Evolutionary conservation across 495 filamentous ascomycete species (phyloP).

Genomic region (Daldinia loculata): DNA sequence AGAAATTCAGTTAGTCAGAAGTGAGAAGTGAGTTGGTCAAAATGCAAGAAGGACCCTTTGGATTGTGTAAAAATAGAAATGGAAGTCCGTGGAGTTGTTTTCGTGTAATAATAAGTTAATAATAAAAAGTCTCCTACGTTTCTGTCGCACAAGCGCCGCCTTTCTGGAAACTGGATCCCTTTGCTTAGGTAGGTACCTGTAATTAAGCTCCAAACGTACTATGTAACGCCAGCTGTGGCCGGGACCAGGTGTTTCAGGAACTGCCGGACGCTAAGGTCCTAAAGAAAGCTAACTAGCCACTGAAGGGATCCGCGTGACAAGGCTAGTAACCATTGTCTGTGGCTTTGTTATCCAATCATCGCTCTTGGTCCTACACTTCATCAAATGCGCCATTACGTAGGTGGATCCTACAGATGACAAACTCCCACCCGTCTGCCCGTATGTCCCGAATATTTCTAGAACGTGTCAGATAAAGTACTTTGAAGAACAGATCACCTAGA

Average conservation of each 20-base stretch:
- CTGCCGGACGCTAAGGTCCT: conserved; percentile 30
- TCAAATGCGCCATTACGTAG: conserved; percentile 21
- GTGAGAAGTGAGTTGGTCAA: background rate
- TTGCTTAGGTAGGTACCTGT: conserved; percentile 1
- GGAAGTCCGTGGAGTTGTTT: conserved; percentile 2
- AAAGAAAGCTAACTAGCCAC: conserved; percentile 9
- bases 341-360: conserved; percentile 26
- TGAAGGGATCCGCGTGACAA: background rate
- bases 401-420: conserved; percentile 7
- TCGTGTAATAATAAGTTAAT: conserved; percentile 4
- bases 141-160: conserved; percentile 23
- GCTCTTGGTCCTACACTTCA: background rate
- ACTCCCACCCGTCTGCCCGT: background rate
- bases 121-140: conserved; percentile 5
- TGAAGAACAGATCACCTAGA: background rate
- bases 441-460: conserved; percentile 11
- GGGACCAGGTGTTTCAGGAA: conserved; percentile 38
- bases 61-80: conserved; percentile 1
- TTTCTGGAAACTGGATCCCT: conserved; percentile 10
- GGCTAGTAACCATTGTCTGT: conserved; percentile 16
- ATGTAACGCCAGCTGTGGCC: conserved; percentile 16
- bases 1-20: background rate
- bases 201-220: conserved; percentile 24
- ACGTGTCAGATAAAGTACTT: conserved; percentile 1
- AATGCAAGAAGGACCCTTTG: background rate